Evolutionary conservation across 352 stramenopile species (phyloP).

Genomic region (Globisporangium nunn): DNA sequence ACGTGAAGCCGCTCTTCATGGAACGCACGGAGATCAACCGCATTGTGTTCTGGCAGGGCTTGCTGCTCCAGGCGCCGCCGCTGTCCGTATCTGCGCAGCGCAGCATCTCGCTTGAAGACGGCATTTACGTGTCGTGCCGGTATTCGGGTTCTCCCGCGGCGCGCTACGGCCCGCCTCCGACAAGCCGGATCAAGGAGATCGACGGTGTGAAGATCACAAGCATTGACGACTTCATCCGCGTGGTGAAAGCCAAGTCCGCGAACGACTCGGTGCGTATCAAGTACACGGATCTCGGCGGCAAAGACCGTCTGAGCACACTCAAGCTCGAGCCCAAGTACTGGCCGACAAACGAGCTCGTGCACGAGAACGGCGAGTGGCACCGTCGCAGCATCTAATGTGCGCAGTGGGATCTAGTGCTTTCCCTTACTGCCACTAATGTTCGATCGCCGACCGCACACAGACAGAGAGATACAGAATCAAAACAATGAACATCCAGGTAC

Average conservation of each 20-base stretch:
- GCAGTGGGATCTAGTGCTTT: too few relatives aligned
- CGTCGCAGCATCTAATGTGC: conserved; percentile 37
- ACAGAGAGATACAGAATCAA: too few relatives aligned
- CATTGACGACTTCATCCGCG: conserved; percentile 86
- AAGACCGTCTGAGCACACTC: conserved; percentile 80
- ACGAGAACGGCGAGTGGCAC: conserved; percentile 75
- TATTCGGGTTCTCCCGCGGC: conserved; percentile 85
- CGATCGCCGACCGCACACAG: too few relatives aligned
- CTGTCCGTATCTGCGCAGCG: conserved; percentile 81
- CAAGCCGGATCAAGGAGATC: conserved; percentile 88
- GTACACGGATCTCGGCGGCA: conserved; percentile 84
- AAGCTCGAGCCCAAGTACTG: conserved; percentile 89
- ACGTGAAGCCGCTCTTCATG: conserved; percentile 75
- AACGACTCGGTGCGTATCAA: conserved; percentile 85
- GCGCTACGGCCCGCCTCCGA: conserved; percentile 83
- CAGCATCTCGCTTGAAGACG: conserved; percentile 75
- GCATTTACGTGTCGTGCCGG: conserved; percentile 83
- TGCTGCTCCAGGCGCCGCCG: conserved; percentile 85
- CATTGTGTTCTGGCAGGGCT: conserved; percentile 89
- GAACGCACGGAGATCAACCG: conserved; percentile 85
- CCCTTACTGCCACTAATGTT: not conserved
- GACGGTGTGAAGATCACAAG: conserved; percentile 81
- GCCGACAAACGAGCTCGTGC: conserved; percentile 81
- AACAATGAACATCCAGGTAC: too few relatives aligned
- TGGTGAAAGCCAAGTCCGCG: conserved; percentile 52